These are phyloP conservation scores for Aspergillus carlsbadensis DNA, from an alignment of 495 filamentous ascomycete species.

Conservation along the genomic window DNA sequence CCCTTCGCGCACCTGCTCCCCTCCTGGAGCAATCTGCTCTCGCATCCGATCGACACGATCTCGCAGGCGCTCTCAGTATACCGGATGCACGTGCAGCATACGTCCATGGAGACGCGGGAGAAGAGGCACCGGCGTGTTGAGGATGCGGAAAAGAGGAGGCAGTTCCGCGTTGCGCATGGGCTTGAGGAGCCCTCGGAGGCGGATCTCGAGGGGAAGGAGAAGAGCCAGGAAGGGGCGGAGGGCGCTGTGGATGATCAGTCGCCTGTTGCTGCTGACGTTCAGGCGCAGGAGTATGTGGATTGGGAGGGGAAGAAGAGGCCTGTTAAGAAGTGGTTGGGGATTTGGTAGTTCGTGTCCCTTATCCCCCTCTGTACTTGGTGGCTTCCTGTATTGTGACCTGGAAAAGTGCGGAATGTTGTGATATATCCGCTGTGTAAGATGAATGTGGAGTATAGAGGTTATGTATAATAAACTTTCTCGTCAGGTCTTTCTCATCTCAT, in stretches of 20 bases:
- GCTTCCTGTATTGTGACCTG: background rate
- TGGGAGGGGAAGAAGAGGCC: slow-evolving; percentile 48
- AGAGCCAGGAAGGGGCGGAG: slow-evolving; percentile 11
- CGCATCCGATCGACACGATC: slow-evolving; percentile 62
- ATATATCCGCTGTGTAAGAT: background rate
- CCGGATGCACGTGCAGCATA: slow-evolving; percentile 65
- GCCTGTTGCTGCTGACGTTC: slow-evolving; percentile 28
- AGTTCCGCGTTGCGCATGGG: slow-evolving; percentile 82
- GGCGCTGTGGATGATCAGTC: slow-evolving; percentile 33
- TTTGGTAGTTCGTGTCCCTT: slow-evolving; percentile 50
- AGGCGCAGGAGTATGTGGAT: slow-evolving; percentile 33
- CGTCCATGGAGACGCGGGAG: slow-evolving; percentile 60
- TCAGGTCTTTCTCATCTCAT: slow-evolving; percentile 7
- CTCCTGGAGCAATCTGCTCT: slow-evolving; percentile 53
- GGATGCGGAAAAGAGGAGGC: slow-evolving; percentile 74
- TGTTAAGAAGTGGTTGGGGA: slow-evolving; percentile 64
- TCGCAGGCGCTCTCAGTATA: slow-evolving; percentile 62
- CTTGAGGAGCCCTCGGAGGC: slow-evolving; percentile 50
- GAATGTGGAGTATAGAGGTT: background rate
- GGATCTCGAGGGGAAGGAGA: slow-evolving; percentile 17
- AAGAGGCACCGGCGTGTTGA: slow-evolving; percentile 65
- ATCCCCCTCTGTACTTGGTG: background rate
- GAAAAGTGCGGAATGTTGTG: background rate
- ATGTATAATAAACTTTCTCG: slow-evolving; percentile 7
- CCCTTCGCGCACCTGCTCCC: slow-evolving; percentile 74